phyloP scores from a whole-genome alignment of 805 yeast genomes.

The Jamesozyma lodderae region DNA sequence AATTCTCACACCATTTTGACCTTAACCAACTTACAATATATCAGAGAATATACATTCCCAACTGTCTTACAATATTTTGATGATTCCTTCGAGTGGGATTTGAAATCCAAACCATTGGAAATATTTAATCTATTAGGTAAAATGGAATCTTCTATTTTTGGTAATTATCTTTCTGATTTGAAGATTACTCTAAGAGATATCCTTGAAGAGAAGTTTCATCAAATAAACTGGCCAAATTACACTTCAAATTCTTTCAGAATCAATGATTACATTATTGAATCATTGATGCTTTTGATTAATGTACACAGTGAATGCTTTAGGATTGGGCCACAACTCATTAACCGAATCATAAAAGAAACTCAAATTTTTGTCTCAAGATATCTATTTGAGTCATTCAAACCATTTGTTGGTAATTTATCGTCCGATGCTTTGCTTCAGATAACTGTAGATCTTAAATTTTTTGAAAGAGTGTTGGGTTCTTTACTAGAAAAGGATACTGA shows the following conservation, averaged over 20 bases:
- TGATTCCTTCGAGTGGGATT: conserved; percentile 37
- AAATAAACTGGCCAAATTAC: conserved; percentile 36
- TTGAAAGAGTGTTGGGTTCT: conserved; percentile 29
- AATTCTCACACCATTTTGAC: conserved; percentile 42
- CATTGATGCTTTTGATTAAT: conserved; percentile 39
- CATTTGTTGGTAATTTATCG: conserved; percentile 37
- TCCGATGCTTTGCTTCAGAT: conserved; percentile 43
- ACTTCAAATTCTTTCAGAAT: conserved; percentile 32
- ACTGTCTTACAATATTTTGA: conserved; percentile 42
- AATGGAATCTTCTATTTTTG: conserved; percentile 46
- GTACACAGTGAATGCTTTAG: conserved; percentile 44
- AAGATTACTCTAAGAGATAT: conserved; percentile 34
- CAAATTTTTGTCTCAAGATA: conserved; percentile 32
- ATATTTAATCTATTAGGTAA: conserved; percentile 38
- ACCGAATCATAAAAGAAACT: conserved; percentile 37
- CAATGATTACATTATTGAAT: conserved; percentile 41
- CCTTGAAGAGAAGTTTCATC: conserved; percentile 34
- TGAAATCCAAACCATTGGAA: conserved; percentile 36
- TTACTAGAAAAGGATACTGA: conserved; percentile 26
- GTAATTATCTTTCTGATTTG: conserved; percentile 43
- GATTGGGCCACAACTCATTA: conserved; percentile 40
- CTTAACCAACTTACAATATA: conserved; percentile 43
- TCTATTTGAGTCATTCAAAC: conserved; percentile 34
- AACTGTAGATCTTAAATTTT: conserved; percentile 46
- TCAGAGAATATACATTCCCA: conserved; percentile 41